phyloP scores from a whole-genome alignment of 495 filamentous ascomycete species.

The Sordaria brevicollis region DNA sequence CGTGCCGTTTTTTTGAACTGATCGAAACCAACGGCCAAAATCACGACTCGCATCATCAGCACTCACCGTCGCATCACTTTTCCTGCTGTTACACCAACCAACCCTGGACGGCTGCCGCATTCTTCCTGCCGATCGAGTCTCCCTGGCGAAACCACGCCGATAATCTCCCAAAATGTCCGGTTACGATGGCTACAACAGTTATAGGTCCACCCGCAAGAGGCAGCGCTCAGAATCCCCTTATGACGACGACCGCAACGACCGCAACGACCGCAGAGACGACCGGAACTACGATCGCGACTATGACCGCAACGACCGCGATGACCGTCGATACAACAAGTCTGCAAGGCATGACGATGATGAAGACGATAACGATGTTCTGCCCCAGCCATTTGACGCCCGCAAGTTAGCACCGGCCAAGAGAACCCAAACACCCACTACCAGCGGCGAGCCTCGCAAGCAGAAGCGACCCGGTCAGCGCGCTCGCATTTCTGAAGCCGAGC shows the following conservation, averaged over 20 bases:
- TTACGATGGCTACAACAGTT: slow-evolving; percentile 9
- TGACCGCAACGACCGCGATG: slow-evolving; percentile 2
- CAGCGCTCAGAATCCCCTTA: background rate
- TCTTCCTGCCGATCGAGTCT: background rate
- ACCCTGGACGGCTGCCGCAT: background rate
- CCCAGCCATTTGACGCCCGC: slow-evolving; percentile 47
- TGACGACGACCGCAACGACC: background rate
- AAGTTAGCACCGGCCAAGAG: slow-evolving; percentile 45
- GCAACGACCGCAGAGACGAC: slow-evolving; percentile 7
- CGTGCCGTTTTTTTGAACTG: background rate
- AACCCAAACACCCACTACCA: slow-evolving; percentile 20
- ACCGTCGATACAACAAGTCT: background rate
- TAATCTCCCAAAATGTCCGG: slow-evolving; percentile 11
- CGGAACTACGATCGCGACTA: slow-evolving; percentile 1
- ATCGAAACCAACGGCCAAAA: background rate
- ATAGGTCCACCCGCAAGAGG: slow-evolving; percentile 3
- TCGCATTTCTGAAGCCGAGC: slow-evolving; percentile 60
- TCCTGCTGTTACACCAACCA: background rate
- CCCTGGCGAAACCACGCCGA: background rate
- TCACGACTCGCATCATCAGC: background rate
- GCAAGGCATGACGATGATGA: slow-evolving; percentile 3
- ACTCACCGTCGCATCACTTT: background rate
- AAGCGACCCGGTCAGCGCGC: slow-evolving; percentile 81
- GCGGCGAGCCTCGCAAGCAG: slow-evolving; percentile 51
- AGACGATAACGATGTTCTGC: slow-evolving; percentile 28